phyloP scores from a whole-genome alignment of 163 green algal species.

The Picocystis sp. region DNA sequence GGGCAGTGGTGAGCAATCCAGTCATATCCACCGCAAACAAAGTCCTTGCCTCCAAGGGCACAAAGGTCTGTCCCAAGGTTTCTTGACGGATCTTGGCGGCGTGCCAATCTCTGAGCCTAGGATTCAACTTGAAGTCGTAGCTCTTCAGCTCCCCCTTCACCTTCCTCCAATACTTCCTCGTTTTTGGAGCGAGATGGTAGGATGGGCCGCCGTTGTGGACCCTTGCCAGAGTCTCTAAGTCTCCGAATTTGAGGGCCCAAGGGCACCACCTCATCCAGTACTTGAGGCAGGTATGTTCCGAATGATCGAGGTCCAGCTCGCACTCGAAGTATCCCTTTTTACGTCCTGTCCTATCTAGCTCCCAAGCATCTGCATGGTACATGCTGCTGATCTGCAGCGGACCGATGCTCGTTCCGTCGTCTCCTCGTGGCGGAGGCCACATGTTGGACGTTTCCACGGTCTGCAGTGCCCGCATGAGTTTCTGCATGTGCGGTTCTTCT shows the following conservation, averaged over 20 bases:
- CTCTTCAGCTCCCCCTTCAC: conserved; percentile 1
- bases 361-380: conserved; percentile 26
- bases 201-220: conserved; percentile 25
- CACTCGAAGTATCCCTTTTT: conserved; percentile 8
- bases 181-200: conserved; percentile 19
- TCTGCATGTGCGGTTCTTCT: conserved; percentile 2
- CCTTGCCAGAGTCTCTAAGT: conserved; percentile 22
- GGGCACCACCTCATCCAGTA: conserved; percentile 29
- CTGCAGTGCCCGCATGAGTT: conserved; percentile 17
- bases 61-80: too few species aligned
- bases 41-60: too few species aligned
- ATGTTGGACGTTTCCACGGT: conserved; percentile 24
- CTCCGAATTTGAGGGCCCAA: conserved; percentile 26
- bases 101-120: background rate
- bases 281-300: conserved; percentile 15
- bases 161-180: conserved; percentile 19
- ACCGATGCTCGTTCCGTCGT: conserved; percentile 23
- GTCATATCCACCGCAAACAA: too few species aligned
- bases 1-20: too few species aligned
- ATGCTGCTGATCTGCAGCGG: conserved; percentile 24
- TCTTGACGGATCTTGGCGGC: too few species aligned
- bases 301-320: conserved; percentile 18
- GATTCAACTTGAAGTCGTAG: conserved; percentile 2
- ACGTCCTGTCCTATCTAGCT: background rate
- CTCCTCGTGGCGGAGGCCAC: conserved; percentile 18